Conservation (phyloP, 2,329 filamentous ascomycete genomes). For the Pseudogymnoascus sp. region DNA sequence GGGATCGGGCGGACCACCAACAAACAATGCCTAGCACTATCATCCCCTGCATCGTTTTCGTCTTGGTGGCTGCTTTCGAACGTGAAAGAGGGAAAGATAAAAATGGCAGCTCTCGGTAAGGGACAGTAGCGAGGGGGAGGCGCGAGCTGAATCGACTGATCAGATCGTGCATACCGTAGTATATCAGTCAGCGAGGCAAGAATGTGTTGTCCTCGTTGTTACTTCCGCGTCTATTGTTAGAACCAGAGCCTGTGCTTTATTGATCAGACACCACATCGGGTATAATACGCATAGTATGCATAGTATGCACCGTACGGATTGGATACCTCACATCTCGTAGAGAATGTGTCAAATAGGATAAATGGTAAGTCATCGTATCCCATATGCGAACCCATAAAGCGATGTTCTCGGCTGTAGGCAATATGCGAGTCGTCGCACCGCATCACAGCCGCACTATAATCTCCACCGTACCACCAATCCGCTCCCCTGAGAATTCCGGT, state of each 20-base stretch:
- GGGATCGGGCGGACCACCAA: not conserved
- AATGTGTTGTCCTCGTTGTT: not conserved
- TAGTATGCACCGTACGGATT: not conserved
- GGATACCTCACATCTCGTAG: not conserved
- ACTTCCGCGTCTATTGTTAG: not conserved
- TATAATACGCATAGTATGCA: not conserved
- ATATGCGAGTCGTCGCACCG: conserved; percentile 1
- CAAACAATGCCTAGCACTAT: not conserved
- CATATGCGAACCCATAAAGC: not conserved
- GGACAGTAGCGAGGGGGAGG: not conserved
- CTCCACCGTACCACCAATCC: not conserved
- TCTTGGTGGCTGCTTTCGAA: not conserved
- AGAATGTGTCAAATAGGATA: not conserved
- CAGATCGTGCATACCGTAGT: not conserved
- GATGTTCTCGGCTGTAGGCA: not conserved
- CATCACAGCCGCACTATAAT: not conserved
- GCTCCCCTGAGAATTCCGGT: not conserved
- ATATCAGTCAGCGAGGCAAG: not conserved
- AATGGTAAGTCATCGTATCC: not conserved
- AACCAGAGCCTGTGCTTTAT: not conserved
- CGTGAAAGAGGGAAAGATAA: not conserved
- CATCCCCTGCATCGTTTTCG: not conserved
- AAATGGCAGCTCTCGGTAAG: not conserved
- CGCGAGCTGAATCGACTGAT: not conserved
- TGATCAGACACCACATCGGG: not conserved